Evolutionary conservation across 345 rosid genomes (phyloP), one percentile per base, ranked within the genome.

Genomic region (Citrus hindsii): DNA sequence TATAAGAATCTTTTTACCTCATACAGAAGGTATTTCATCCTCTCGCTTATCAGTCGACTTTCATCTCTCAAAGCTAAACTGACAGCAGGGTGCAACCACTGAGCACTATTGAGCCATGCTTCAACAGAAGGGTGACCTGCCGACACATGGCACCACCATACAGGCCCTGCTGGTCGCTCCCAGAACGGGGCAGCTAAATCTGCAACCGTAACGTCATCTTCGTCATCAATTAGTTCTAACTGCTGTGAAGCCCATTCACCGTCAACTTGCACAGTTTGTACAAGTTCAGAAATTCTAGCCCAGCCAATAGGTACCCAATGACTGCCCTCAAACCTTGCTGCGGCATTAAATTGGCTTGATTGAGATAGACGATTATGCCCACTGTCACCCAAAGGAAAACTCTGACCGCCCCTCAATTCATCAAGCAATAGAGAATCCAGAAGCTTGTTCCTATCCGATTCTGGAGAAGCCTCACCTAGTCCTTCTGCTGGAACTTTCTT

Each of bases 51-150:
- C 59, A 96, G 92, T 63, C 85, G 87, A 79, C 93, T 85, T 84
- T 96, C 99, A 73, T 94, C 89, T 80, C 98, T 88, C 90, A 94
- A 82, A 24, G 99, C 97, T 71, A 96, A 80, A 82, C 97, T 89
- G 80, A 94, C 87, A 2, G 99, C 98, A 77, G 97, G 98, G 90
- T 96, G 99, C 79, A 96, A 82, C 99, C 98, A 96, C n/a, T 89
- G 91, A 80, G 97, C 95, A 80, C 67, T 84, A 38, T 35, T 88
- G 55, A 94, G 94, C 97, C 97, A 92, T 60, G 89, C 67, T 72
- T 87, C 87, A 24, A 91, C 91, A 60, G 76, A 76, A 18, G 90
- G 85, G 82, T 92, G 85, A 77, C 83, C 86, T 56, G 98, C 95
- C 69, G 83, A 74, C 71, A 94, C 75, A 83, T 96, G 98, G 56